phyloP scores from a whole-genome alignment of 2,329 filamentous ascomycete genomes.

The Colletotrichum gigasporum region DNA sequence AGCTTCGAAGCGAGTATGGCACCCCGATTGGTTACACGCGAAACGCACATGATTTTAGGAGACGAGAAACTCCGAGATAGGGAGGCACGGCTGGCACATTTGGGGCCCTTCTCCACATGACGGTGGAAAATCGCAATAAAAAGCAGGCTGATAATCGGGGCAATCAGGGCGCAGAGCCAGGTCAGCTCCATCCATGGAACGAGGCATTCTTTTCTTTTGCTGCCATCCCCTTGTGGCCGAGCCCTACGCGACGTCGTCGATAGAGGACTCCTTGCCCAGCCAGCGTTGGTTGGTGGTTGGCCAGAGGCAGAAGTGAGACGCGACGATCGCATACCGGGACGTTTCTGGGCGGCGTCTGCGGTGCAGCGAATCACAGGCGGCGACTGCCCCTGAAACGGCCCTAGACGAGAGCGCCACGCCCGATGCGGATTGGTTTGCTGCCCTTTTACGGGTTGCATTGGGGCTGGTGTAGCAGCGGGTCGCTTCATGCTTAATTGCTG shows the following conservation, averaged over 20 bases:
- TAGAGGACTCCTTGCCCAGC: too few species aligned
- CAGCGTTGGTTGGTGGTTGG: constrained; percentile 2
- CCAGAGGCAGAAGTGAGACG: constrained; percentile 21
- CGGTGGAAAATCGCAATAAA: constrained; percentile 3
- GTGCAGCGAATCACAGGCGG: constrained; percentile 10
- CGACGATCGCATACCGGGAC: constrained; percentile 20
- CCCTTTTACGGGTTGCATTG: not conserved
- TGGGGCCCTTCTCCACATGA: not conserved
- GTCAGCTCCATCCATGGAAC: not conserved
- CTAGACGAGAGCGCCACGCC: not conserved
- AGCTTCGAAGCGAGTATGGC: not conserved
- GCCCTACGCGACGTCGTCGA: too few species aligned
- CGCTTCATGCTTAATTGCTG: too few species aligned
- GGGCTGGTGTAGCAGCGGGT: not conserved
- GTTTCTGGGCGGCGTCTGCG: constrained; percentile 18
- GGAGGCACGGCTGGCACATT: not conserved
- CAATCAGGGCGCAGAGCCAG: constrained; percentile 1
- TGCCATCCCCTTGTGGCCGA: not conserved
- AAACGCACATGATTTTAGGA: not conserved
- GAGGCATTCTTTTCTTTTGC: not conserved
- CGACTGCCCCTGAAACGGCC: constrained; percentile 11
- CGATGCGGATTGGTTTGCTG: constrained; percentile 8
- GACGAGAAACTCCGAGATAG: not conserved
- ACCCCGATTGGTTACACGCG: not conserved
- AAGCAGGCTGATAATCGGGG: not conserved